These are phyloP conservation scores for Hortiboletus campestris DNA, from an alignment of 768 basidiomycete species.

Conservation along the genomic window DNA sequence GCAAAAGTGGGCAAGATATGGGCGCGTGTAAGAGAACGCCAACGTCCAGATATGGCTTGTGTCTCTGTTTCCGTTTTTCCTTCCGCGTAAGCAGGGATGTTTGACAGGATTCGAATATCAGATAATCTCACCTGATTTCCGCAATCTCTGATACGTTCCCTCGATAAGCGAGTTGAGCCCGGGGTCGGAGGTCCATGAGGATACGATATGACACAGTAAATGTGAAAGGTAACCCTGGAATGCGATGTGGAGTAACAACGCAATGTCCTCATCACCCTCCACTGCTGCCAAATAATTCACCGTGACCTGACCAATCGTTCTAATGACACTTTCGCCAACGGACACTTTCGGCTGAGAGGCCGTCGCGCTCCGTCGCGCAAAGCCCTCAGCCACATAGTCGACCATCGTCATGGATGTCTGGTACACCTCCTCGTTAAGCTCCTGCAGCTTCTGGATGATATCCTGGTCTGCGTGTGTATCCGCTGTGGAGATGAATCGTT, in stretches of 20 bases:
- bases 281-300: not conserved
- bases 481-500: not conserved
- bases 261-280: not conserved
- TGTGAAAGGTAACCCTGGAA: not conserved
- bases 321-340: not conserved
- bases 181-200: not conserved
- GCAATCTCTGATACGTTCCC: not conserved
- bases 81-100: not conserved
- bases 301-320: not conserved
- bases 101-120: not conserved
- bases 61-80: not conserved
- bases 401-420: too few relatives aligned
- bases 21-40: not conserved
- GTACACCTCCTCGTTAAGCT: too few relatives aligned
- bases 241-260: not conserved
- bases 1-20: not conserved
- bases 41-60: not conserved
- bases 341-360: not conserved
- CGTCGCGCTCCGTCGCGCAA: too few relatives aligned
- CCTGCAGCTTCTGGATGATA: too few relatives aligned
- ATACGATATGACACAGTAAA: not conserved
- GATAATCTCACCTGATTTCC: not conserved
- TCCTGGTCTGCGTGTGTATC: too few relatives aligned
- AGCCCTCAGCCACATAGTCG: too few relatives aligned
- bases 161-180: not conserved